Evolutionary conservation across 371 early-diverging fungal genomes (phyloP).

Genomic region (Mortierella sp.): DNA sequence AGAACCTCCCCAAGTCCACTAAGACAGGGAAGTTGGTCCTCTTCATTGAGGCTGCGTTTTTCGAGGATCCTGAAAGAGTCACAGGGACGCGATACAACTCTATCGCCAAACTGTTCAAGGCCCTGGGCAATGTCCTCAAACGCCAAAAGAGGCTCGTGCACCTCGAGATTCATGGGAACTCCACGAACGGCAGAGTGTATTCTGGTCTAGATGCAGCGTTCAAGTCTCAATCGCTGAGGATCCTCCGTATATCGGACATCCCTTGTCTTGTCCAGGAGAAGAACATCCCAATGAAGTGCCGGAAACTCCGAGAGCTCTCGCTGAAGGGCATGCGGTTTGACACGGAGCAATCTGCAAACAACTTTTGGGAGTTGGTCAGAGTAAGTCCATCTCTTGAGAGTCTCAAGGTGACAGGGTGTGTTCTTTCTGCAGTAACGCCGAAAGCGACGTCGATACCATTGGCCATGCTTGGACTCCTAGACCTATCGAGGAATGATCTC

Average conservation of each 20-base stretch:
- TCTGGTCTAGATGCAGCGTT: neutral
- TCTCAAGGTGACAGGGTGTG: too few relatives aligned
- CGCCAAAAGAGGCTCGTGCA: neutral
- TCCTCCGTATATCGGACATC: neutral
- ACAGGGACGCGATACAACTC: neutral
- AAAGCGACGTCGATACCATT: too few relatives aligned
- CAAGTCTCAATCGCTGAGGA: neutral
- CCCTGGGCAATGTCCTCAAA: neutral
- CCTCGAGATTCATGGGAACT: neutral
- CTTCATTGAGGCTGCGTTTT: neutral
- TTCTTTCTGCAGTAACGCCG: too few relatives aligned
- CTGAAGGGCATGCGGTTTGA: too few relatives aligned
- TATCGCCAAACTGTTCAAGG: neutral
- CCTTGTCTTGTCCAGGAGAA: neutral
- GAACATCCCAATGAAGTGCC: neutral
- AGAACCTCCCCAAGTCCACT: neutral
- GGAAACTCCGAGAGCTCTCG: too few relatives aligned
- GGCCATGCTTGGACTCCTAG: too few relatives aligned
- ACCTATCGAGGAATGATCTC: too few relatives aligned
- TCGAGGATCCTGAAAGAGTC: neutral
- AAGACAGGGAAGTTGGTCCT: neutral
- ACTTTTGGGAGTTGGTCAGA: too few relatives aligned
- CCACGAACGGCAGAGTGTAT: neutral
- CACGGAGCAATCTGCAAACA: too few relatives aligned
- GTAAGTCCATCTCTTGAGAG: too few relatives aligned